phyloP scores from a whole-genome alignment of 441 rosid genomes.

The Pelargonium myrrhifolium region DNA sequence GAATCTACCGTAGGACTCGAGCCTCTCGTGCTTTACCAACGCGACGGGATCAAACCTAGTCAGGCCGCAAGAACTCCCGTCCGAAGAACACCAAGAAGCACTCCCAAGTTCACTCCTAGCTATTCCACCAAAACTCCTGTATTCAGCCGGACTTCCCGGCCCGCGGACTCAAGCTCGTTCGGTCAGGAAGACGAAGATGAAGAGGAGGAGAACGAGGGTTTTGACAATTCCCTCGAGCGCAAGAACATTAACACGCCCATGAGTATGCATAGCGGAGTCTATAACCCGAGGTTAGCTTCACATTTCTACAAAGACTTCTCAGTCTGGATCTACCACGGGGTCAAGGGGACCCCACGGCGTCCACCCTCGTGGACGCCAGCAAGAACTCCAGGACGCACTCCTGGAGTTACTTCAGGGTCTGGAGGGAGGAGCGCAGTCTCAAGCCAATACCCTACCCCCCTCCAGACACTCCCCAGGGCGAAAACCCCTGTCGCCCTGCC shows the following conservation, averaged over 20 bases:
- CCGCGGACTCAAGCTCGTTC: conserved; percentile 20
- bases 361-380: conserved; percentile 60
- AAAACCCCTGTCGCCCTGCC: conserved; percentile 23
- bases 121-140: not conserved
- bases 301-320: conserved; percentile 62
- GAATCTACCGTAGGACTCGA: conserved; percentile 53
- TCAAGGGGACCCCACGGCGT: conserved; percentile 41
- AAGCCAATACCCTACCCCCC: conserved; percentile 29
- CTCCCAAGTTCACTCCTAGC: conserved; percentile 22
- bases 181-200: conserved; percentile 24
- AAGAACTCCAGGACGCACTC: conserved; percentile 40
- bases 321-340: conserved; percentile 51
- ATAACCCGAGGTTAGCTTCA: conserved; percentile 51
- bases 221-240: conserved; percentile 51
- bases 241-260: conserved; percentile 35
- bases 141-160: too few species aligned
- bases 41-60: conserved; percentile 49
- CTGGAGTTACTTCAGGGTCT: conserved; percentile 33
- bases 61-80: conserved; percentile 35
- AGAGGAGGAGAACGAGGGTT: conserved; percentile 29
- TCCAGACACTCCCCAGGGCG: conserved; percentile 17
- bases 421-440: conserved; percentile 30
- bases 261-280: conserved; percentile 30
- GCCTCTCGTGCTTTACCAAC: conserved; percentile 51
- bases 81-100: conserved; percentile 32